Evolutionary conservation across 2,329 filamentous ascomycete species (phyloP).

Genomic region (Polytolypa hystricis): DNA sequence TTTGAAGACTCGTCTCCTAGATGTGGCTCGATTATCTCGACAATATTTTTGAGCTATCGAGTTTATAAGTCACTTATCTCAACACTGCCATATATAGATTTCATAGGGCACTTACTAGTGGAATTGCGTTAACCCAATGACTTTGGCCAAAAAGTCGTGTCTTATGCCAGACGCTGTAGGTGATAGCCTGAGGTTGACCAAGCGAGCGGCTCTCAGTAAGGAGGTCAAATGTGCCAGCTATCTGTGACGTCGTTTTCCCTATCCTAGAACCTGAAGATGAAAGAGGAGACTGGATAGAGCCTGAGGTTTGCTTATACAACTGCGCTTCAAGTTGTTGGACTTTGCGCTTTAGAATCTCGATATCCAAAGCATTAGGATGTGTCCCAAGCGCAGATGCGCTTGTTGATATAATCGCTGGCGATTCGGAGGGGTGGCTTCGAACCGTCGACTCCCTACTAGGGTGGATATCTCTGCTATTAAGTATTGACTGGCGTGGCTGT

Average conservation of each 20-base stretch:
- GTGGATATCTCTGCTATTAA: constrained; percentile 3
- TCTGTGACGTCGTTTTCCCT: constrained; percentile 26
- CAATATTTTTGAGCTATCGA: constrained; percentile 15
- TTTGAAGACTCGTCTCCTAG: constrained; percentile 23
- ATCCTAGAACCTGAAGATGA: constrained; percentile 20
- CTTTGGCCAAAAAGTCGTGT: constrained; percentile 42
- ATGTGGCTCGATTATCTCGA: constrained; percentile 15
- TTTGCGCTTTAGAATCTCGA: constrained; percentile 29
- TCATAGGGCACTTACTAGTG: constrained; percentile 29
- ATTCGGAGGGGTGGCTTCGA: constrained; percentile 8
- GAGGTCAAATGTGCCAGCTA: constrained; percentile 37
- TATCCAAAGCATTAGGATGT: constrained; percentile 19
- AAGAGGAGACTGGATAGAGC: constrained; percentile 7
- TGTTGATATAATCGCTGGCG: constrained; percentile 8
- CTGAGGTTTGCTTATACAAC: constrained; percentile 20
- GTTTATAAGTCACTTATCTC: constrained; percentile 20
- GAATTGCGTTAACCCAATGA: constrained; percentile 40
- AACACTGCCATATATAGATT: no score
- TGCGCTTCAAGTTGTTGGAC: constrained; percentile 38
- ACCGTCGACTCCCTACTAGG: constrained; percentile 6
- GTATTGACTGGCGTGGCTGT: background rate
- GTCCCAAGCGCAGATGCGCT: constrained; percentile 15
- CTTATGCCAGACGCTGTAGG: constrained; percentile 42
- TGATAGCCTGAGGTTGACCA: constrained; percentile 23
- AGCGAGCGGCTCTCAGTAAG: constrained; percentile 27